Evolutionary conservation across 768 basidiomycete species (phyloP).

Genomic region (Suillus tomentosus): DNA sequence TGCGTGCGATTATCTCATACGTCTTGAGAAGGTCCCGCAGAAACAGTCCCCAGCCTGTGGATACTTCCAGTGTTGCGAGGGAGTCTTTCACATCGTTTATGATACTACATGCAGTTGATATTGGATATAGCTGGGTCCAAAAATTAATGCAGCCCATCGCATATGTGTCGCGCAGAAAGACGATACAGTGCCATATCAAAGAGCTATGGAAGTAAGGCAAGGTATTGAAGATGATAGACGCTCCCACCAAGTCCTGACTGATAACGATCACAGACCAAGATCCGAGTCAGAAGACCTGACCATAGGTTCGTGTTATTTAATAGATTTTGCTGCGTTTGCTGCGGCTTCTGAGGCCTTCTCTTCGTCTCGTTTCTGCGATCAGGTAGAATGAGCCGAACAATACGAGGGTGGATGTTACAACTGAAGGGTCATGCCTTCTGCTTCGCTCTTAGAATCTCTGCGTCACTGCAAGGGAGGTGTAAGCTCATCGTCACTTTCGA

Average conservation of each 20-base stretch:
- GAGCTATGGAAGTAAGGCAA: constrained; percentile 7
- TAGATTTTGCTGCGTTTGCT: constrained; percentile 18
- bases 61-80: constrained; percentile 3
- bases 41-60: background rate
- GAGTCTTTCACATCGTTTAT: background rate
- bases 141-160: constrained; percentile 1
- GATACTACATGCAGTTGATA: background rate
- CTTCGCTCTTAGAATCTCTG: constrained; percentile 72
- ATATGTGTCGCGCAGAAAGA: background rate
- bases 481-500: constrained; percentile 17
- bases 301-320: constrained; percentile 40
- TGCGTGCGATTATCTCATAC: background rate
- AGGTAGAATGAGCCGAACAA: constrained; percentile 14
- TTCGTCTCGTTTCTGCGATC: constrained; percentile 56
- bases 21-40: background rate
- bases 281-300: constrained; percentile 20
- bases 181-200: background rate
- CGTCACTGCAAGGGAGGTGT: constrained; percentile 56
- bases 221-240: constrained; percentile 16
- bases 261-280: constrained; percentile 14
- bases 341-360: constrained; percentile 39
- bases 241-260: constrained; percentile 14
- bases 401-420: constrained; percentile 4
- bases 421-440: constrained; percentile 60
- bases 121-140: constrained; percentile 1